phyloP scores from a whole-genome alignment of 345 rosid genomes.

The Melaleuca alternifolia region DNA sequence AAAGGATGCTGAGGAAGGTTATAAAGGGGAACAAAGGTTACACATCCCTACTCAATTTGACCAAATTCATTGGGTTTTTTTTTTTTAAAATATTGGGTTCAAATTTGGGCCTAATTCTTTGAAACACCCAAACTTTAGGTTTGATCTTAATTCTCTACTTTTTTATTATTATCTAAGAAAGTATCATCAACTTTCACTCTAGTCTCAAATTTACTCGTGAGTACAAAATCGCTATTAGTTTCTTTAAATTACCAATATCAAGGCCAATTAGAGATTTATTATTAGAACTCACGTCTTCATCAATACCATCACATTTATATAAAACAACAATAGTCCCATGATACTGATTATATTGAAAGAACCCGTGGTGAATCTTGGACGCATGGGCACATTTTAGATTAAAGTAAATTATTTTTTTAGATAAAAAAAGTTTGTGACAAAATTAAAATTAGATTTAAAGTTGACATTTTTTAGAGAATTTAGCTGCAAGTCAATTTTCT shows the following conservation, averaged over 20 bases:
- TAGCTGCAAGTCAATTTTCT: neutral
- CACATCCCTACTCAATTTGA: neutral
- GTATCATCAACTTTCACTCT: neutral
- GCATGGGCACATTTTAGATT: fast-evolving
- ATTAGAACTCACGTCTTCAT: neutral
- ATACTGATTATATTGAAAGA: neutral
- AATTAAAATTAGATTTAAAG: neutral
- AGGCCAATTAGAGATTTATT: neutral
- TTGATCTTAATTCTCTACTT: neutral
- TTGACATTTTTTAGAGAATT: neutral
- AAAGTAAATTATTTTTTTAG: neutral
- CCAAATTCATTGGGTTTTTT: neutral
- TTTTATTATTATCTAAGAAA: neutral
- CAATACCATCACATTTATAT: neutral
- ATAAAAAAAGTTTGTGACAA: fast-evolving
- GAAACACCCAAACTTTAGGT: neutral
- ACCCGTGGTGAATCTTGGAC: fast-evolving
- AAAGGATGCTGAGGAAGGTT: neutral
- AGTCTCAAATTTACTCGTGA: fast-evolving
- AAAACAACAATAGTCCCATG: fast-evolving
- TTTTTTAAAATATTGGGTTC: neutral
- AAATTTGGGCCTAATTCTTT: neutral
- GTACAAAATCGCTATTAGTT: neutral
- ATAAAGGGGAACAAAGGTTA: too few relatives aligned
- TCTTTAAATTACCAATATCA: neutral